These are phyloP conservation scores for Phytopythium boreale DNA, from an alignment of 352 stramenopile species.

Conservation along the genomic window DNA sequence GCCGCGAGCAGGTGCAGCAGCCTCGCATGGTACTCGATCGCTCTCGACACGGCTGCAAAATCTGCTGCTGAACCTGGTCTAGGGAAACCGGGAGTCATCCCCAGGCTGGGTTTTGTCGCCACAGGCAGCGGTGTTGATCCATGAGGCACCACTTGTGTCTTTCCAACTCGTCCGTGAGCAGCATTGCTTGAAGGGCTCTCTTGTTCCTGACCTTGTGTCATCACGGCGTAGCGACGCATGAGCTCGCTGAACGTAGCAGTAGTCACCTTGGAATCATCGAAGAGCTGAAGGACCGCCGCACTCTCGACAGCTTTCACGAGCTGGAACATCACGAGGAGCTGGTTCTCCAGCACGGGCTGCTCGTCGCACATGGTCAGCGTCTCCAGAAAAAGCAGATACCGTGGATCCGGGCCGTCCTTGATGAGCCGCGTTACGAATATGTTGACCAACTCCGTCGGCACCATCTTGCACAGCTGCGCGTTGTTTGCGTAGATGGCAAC, in stretches of 20 bases:
- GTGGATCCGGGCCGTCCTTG: conserved; percentile 35
- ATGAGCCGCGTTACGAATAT: conserved; percentile 43
- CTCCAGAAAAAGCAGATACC: conserved; percentile 63
- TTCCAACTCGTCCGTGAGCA: not conserved
- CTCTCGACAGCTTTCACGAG: conserved; percentile 63
- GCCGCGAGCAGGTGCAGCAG: conserved; percentile 60
- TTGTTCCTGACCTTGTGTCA: conserved; percentile 8
- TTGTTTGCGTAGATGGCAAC: conserved; percentile 56
- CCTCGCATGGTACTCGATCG: conserved; percentile 53
- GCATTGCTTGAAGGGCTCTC: not conserved
- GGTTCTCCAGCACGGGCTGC: conserved; percentile 57
- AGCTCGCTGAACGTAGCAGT: conserved; percentile 26
- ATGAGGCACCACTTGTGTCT: not conserved
- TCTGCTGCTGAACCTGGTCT: not conserved
- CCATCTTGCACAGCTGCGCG: conserved; percentile 37
- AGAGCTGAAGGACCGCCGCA: conserved; percentile 43
- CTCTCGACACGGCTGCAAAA: conserved; percentile 12
- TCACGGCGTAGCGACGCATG: conserved; percentile 20
- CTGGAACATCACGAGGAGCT: conserved; percentile 64
- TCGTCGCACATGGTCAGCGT: conserved; percentile 57
- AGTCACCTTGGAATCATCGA: conserved; percentile 38
- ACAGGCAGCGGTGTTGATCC: not conserved
- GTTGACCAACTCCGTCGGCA: conserved; percentile 60
- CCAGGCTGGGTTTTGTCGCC: not conserved
- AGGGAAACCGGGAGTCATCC: not conserved